Evolutionary conservation across 345 rosid genomes (phyloP).

Genomic region (Lepidium aucheri): DNA sequence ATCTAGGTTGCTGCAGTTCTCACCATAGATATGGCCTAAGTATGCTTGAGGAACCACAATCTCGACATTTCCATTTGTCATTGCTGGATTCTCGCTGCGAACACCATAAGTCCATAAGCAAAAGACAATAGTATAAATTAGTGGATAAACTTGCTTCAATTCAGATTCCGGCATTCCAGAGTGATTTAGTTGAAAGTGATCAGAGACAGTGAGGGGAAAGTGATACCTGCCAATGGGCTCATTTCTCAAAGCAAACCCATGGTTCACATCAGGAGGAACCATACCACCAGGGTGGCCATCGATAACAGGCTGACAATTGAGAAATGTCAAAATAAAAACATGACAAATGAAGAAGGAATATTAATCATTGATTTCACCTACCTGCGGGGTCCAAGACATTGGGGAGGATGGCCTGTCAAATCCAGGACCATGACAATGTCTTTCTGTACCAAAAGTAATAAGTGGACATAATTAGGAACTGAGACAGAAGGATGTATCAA

Average conservation of each 20-base stretch:
- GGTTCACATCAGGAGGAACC: conserved; percentile 44
- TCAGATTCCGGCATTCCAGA: not conserved
- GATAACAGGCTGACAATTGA: conserved; percentile 34
- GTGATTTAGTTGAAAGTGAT: not conserved
- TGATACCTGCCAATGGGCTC: conserved; percentile 47
- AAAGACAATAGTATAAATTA: not conserved
- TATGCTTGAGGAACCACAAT: conserved; percentile 53
- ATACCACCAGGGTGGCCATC: conserved; percentile 43
- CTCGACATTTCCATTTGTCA: conserved; percentile 45
- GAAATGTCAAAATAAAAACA: not conserved
- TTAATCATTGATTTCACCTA: conserved; percentile 12
- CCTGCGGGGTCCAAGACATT: conserved; percentile 70
- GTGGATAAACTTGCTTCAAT: not conserved
- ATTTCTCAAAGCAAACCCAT: conserved; percentile 42
- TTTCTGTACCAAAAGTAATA: conserved; percentile 38
- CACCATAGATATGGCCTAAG: conserved; percentile 62
- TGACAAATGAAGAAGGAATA: not conserved
- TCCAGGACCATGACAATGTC: conserved; percentile 57
- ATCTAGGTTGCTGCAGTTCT: conserved; percentile 44
- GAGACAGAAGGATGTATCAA: conserved; percentile 23
- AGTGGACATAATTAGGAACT: conserved; percentile 22
- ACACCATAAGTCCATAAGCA: not conserved
- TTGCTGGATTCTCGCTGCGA: conserved; percentile 42
- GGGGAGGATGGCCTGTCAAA: conserved; percentile 68
- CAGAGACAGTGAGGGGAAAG: not conserved